Evolutionary conservation across 768 basidiomycete genomes (phyloP), one percentile per base, ranked within the genome.

Genomic region (Podaxis sp.): DNA sequence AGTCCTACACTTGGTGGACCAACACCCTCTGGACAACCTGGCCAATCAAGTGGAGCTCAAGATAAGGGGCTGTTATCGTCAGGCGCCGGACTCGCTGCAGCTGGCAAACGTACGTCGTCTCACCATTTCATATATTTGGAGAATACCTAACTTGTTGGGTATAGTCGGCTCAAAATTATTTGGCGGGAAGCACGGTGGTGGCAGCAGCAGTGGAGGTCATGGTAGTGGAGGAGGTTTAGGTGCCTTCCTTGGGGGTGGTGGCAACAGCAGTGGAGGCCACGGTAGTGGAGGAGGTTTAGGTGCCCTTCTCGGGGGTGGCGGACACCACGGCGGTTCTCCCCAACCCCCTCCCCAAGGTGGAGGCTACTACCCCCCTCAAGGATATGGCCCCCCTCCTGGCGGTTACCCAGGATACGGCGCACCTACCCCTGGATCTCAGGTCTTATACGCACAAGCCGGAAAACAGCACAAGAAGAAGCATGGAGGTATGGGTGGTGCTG

Each of bases 381-480:
- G 46, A 3, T 49, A 57, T 49, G 43, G 46, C 6, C 15, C 38
- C n/a, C 55, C 55, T 46, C 41, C 55, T 46, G 36, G 58, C 25
- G 60, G 53, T 61, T 13, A 61, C 64, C 33, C 17, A 37, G 54
- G 54, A n/a, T 36, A 38, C 5, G 54, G 54, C 19, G 6, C n/a
- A 13, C 37, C 36, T n/a, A 6, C n/a, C 15, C 52, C 52, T 36
- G 27, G 12, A 27, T 79, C 76, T 38, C 76, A 71, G 47, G 72
- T 72, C 11, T 69, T 74, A 1, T 79, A 81, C 41, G 58, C 17
- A 12, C 29, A 29, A 43, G 24, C 50, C 5, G 43, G 43, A 33
- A 47, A 43, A 46, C 71, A 78, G 51, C 70, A 75, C 50, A 76
- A 70, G 43, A 78, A 75, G 8, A 78, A 80, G 71, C 83, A 78